phyloP scores from a whole-genome alignment of 768 basidiomycete species.

The Lactifluus echinatus region DNA sequence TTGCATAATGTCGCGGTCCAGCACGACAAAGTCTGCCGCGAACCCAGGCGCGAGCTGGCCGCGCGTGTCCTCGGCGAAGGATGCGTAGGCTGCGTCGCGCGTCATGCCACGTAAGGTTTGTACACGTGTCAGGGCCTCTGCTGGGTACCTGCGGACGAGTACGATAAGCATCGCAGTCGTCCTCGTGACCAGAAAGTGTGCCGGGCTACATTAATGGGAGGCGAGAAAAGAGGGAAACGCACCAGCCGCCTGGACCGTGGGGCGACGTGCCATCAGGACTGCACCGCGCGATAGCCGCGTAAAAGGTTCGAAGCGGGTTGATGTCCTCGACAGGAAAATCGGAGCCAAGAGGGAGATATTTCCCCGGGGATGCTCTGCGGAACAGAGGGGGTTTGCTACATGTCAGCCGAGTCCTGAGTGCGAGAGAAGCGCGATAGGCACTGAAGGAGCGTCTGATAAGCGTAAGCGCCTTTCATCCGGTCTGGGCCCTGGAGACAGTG shows the following conservation, averaged over 20 bases:
- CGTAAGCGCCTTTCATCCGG: constrained; percentile 82
- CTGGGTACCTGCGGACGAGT: constrained; percentile 57
- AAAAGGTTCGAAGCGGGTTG: constrained; percentile 84
- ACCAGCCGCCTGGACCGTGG: constrained; percentile 82
- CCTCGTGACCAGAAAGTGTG: neutral
- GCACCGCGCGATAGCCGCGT: constrained; percentile 76
- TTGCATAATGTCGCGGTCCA: constrained; percentile 74
- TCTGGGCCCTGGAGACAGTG: constrained; percentile 52
- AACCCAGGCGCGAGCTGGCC: constrained; percentile 74
- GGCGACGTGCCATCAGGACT: constrained; percentile 65
- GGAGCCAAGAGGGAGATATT: constrained; percentile 72
- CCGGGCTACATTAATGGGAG: neutral
- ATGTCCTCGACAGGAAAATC: constrained; percentile 93
- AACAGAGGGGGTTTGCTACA: neutral
- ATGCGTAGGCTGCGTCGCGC: constrained; percentile 79
- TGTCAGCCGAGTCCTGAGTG: neutral
- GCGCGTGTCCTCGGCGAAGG: constrained; percentile 60
- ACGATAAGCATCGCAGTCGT: neutral
- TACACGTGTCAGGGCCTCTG: constrained; percentile 64
- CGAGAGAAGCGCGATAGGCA: constrained; percentile 29
- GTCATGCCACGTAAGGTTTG: constrained; percentile 92
- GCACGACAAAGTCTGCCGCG: constrained; percentile 80
- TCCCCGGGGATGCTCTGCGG: constrained; percentile 40
- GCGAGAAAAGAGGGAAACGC: constrained; percentile 19
- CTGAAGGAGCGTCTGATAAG: constrained; percentile 73